Conservation (phyloP, 2,329 filamentous ascomycete species). For the Colletotrichum costaricense region DNA sequence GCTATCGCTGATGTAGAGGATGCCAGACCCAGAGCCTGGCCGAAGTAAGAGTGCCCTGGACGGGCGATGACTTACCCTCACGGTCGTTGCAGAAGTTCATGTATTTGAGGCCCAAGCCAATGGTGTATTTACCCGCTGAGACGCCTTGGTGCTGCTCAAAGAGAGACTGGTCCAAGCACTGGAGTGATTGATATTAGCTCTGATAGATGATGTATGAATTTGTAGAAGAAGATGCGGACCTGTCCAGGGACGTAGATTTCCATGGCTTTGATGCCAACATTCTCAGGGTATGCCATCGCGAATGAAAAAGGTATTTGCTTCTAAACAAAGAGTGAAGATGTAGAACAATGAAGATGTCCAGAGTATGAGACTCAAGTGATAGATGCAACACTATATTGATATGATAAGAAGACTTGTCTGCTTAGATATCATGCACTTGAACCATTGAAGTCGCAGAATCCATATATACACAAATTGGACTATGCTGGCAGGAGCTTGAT, state of each 20-base stretch:
- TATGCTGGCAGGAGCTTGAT: too few species aligned
- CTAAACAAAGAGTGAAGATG: too few species aligned
- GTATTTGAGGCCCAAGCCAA: constrained; percentile 89
- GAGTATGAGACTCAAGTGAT: too few species aligned
- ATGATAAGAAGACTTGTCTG: too few species aligned
- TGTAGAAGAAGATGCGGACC: constrained; percentile 65
- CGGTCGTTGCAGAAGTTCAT: constrained; percentile 94
- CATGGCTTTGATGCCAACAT: constrained; percentile 93
- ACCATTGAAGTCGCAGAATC: too few species aligned
- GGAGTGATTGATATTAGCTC: neutral
- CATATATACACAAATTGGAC: too few species aligned
- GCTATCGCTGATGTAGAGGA: constrained; percentile 52
- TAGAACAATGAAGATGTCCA: too few species aligned
- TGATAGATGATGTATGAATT: neutral
- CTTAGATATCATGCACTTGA: too few species aligned
- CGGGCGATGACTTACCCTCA: constrained; percentile 70
- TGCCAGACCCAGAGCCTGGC: too few species aligned
- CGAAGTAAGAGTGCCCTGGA: too few species aligned
- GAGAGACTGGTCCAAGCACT: constrained; percentile 87
- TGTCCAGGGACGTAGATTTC: constrained; percentile 89
- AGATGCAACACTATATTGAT: too few species aligned
- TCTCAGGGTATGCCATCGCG: neutral
- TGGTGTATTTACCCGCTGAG: constrained; percentile 85
- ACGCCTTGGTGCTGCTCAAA: constrained; percentile 89
- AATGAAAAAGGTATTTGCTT: too few species aligned